These are phyloP conservation scores for Ploettnerulaceae sp. DNA, from an alignment of 2,329 filamentous ascomycete species.

Conservation along the genomic window DNA sequence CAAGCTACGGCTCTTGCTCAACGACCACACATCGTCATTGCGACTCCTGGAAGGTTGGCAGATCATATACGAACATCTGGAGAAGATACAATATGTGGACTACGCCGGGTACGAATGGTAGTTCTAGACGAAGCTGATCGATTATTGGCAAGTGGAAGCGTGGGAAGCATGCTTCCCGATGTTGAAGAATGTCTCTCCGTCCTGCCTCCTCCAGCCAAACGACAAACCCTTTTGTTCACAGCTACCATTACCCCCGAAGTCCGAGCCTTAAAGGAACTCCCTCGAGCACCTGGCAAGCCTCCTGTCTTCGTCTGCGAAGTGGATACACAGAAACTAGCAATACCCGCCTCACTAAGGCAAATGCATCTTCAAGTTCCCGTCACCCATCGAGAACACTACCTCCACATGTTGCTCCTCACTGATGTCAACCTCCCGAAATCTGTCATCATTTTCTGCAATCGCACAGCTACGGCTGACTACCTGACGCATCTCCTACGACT, in stretches of 20 bases:
- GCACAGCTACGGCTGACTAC: constrained; percentile 80
- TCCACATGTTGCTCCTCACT: constrained; percentile 83
- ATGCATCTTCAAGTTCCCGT: constrained; percentile 84
- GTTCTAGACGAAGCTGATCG: constrained; percentile 96
- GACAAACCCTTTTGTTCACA: constrained; percentile 95
- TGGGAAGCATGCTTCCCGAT: constrained; percentile 90
- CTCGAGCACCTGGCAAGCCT: constrained; percentile 61
- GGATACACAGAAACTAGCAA: constrained; percentile 67
- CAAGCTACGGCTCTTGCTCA: constrained; percentile 81
- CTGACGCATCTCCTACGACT: constrained; percentile 83
- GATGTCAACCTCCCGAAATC: constrained; percentile 69
- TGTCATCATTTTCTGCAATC: constrained; percentile 91
- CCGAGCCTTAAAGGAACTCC: constrained; percentile 74
- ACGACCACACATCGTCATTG: constrained; percentile 87
- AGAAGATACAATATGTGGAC: constrained; percentile 79
- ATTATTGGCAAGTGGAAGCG: constrained; percentile 65
- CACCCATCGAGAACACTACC: constrained; percentile 90
- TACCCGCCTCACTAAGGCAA: constrained; percentile 77
- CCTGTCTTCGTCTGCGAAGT: constrained; percentile 88
- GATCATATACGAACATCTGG: constrained; percentile 92
- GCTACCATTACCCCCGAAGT: constrained; percentile 94
- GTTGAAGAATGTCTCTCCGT: constrained; percentile 82
- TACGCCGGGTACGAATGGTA: constrained; percentile 75
- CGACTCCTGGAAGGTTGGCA: constrained; percentile 86
- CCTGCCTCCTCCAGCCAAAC: constrained; percentile 68